Percentiles rank a stretch among this genome's conserved stretches.
Conservation (phyloP, 768 basidiomycete genomes). For the Phaeotremella skinneri region DNA sequence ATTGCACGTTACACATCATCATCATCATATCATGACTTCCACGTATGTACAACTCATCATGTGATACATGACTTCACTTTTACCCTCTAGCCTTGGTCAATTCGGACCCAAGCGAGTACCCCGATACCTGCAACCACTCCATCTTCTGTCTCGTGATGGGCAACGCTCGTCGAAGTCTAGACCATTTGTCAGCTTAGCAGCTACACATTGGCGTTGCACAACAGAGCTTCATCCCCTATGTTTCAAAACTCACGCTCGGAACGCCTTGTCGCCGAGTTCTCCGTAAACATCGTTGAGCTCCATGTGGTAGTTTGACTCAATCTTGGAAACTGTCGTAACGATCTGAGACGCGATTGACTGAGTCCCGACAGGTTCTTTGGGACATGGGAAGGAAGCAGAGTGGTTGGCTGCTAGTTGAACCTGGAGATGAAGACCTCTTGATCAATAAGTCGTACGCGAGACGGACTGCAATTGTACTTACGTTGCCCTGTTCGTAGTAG, state of each 20-base stretch:
- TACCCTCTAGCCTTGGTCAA: conserved; percentile 40
- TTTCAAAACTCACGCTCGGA: conserved; percentile 60
- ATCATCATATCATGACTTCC: background rate
- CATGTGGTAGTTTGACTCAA: conserved; percentile 77
- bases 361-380: conserved; percentile 24
- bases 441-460: background rate
- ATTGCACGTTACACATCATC: too few species aligned
- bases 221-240: background rate
- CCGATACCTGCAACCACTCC: conserved; percentile 87
- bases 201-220: background rate
- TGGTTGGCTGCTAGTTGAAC: conserved; percentile 85
- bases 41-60: conserved; percentile 15
- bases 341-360: conserved; percentile 57
- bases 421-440: conserved; percentile 53
- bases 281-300: conserved; percentile 78
- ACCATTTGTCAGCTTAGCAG: conserved; percentile 4
- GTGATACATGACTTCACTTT: too few species aligned
- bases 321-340: conserved; percentile 61
- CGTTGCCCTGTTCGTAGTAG: conserved; percentile 97
- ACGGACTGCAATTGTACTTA: conserved; percentile 51
- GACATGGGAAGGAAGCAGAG: conserved; percentile 60
- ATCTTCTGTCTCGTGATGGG: conserved; percentile 90
- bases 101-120: conserved; percentile 42
- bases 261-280: conserved; percentile 88
- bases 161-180: conserved; percentile 73